Evolutionary conservation across 495 filamentous ascomycete species (phyloP).

Genomic region (Bryoglossum gracile): DNA sequence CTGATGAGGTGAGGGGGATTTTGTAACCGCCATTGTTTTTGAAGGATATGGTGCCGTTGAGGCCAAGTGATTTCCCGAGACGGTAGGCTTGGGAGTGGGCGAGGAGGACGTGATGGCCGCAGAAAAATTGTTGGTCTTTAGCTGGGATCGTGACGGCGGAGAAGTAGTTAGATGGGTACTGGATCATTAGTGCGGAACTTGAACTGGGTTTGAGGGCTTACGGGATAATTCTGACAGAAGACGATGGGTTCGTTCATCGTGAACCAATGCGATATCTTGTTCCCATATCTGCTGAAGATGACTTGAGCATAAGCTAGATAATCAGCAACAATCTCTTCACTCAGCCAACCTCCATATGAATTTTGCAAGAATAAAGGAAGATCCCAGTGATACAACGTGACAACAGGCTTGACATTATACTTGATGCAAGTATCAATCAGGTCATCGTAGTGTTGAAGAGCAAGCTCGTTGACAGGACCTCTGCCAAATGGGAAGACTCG

Average conservation of each 20-base stretch:
- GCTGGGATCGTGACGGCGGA: constrained; percentile 27
- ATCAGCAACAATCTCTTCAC: constrained; percentile 32
- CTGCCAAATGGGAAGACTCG: constrained; percentile 39
- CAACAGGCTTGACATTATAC: constrained; percentile 32
- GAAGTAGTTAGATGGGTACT: constrained; percentile 30
- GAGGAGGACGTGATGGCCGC: constrained; percentile 31
- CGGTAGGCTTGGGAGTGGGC: constrained; percentile 31
- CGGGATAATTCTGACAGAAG: constrained; percentile 11
- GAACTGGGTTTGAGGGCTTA: too few relatives aligned
- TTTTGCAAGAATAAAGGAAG: constrained; percentile 37
- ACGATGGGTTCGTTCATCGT: constrained; percentile 35
- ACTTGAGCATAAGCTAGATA: constrained; percentile 38
- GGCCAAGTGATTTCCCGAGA: constrained; percentile 28
- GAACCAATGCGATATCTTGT: constrained; percentile 37
- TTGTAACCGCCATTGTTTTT: constrained; percentile 35
- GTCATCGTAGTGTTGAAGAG: constrained; percentile 36
- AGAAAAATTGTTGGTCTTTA: constrained; percentile 29
- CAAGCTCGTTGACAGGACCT: constrained; percentile 35
- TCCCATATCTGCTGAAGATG: constrained; percentile 34
- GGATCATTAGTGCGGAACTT: too few relatives aligned
- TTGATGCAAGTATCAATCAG: constrained; percentile 34
- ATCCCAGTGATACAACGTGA: constrained; percentile 43
- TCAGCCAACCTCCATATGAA: constrained; percentile 38
- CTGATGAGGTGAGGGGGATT: constrained; percentile 26
- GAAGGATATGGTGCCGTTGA: constrained; percentile 29